Base-by-base conservation (phyloP, 1,139 yeast species). In the Protomyces macrosporus region DNA sequence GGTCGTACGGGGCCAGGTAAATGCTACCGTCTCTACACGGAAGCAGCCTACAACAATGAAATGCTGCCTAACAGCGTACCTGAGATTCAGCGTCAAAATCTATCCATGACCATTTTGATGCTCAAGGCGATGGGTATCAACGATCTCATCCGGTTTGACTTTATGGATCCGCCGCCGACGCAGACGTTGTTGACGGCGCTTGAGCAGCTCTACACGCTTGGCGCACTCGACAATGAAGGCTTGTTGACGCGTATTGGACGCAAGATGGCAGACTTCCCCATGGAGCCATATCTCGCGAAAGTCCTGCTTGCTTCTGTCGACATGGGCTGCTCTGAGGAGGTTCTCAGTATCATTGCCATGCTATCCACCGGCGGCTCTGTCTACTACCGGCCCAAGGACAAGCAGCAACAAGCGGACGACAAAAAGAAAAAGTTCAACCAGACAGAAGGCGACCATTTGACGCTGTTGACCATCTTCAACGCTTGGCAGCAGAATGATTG, bases 1-100 rank as follows among this genome's bases (percentile, higher is more conserved):
- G 98, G 98, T 6, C 85, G 98, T 77, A 88, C 90, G 4, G 96
- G 96, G 0, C 96, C 98, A 0, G 98, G 98, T 0, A 90, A 90
- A 73, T 93, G 98, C 73, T 95, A 86, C 72, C 76, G 98, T 57
- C 76, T 95, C 33, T 93, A 82, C 72, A 91, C 98, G 0, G 90
- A 89, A 72, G 85, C 93, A 85, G 86, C 96, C 0, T 93, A 84
- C 71, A 79, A 82, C 68, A 82, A 89, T 70, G 97, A 90, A 70
- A 75, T 91, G 63, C 89, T 89, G 10, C 77, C 80, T 3, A 87
- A 86, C 72, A 90, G 97, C 1, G 83, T 87, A 0, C 98, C 98
- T 0, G 99, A 95, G 71, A 90, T 93, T 12, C 75, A 90, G 57
- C 77, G 98, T 55, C 87, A 91, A 0, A 91, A 93, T 71, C 75